A percentile compares a stretch with the other conserved stretches of the same genome.
Evolutionary conservation across 129 eudicot genomes (phyloP).

Genomic region (Scalesia atractyloides): DNA sequence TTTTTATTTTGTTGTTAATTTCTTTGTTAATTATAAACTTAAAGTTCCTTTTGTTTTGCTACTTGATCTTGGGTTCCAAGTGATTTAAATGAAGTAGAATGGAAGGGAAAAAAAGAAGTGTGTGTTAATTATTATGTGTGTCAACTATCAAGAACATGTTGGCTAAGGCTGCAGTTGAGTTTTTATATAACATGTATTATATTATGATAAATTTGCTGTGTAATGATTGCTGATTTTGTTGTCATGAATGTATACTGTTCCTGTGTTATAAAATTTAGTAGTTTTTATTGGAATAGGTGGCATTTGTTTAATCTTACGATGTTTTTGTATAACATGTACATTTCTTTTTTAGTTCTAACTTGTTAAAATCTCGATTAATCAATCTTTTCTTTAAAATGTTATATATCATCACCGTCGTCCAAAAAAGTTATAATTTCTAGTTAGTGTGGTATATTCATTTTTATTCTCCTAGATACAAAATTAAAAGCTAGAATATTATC

Average conservation of each 20-base stretch:
- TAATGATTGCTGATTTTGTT: neutral
- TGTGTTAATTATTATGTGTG: slow-evolving; percentile 1
- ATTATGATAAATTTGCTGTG: neutral
- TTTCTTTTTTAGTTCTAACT: too few relatives aligned
- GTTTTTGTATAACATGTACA: too few relatives aligned
- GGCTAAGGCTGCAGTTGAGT: neutral
- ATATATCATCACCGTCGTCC: too few relatives aligned
- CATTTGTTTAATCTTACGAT: too few relatives aligned
- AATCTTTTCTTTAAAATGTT: too few relatives aligned
- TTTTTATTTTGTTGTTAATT: slow-evolving; percentile 22
- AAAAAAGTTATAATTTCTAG: too few relatives aligned
- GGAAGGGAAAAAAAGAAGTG: neutral
- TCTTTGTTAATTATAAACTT: slow-evolving; percentile 23
- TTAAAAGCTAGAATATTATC: too few relatives aligned
- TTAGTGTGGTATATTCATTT: too few relatives aligned
- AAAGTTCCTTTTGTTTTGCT: slow-evolving; percentile 7
- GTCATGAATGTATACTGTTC: neutral
- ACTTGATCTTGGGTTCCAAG: slow-evolving; percentile 28
- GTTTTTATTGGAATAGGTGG: too few relatives aligned
- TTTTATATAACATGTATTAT: neutral
- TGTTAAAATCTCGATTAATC: too few relatives aligned
- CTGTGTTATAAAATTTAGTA: neutral
- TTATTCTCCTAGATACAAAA: too few relatives aligned
- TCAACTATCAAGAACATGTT: neutral
- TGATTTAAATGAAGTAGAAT: slow-evolving; percentile 16